These are phyloP conservation scores for Colletotrichum simmondsii DNA, from an alignment of 2,329 filamentous ascomycete genomes.

Conservation along the genomic window DNA sequence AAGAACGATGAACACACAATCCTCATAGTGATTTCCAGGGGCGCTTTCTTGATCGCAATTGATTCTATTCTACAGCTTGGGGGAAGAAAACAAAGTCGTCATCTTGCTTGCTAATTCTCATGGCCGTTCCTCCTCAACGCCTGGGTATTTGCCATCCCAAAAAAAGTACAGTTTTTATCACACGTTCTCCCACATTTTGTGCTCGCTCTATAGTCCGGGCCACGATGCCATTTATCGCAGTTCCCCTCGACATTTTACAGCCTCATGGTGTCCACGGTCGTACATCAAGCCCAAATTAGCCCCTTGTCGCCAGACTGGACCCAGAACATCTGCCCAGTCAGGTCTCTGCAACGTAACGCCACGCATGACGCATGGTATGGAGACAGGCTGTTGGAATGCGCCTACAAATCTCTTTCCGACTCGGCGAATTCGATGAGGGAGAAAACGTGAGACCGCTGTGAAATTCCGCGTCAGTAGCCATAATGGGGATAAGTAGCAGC, in stretches of 20 bases:
- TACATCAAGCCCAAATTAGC: background rate
- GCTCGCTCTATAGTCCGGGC: background rate
- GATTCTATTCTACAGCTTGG: background rate
- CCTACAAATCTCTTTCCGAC: slow-evolving; percentile 20
- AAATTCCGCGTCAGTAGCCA: background rate
- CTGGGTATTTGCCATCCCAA: slow-evolving; percentile 33
- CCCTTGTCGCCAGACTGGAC: background rate
- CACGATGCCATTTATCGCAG: background rate
- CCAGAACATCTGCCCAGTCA: background rate
- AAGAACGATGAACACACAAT: too few species aligned
- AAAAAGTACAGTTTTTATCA: slow-evolving; percentile 6
- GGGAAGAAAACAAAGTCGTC: background rate
- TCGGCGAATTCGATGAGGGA: slow-evolving; percentile 24
- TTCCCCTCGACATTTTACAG: background rate
- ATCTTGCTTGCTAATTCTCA: slow-evolving; percentile 3
- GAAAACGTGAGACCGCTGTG: slow-evolving; percentile 22
- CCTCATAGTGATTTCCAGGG: background rate
- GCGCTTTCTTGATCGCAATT: background rate
- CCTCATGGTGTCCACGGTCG: background rate
- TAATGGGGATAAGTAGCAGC: background rate
- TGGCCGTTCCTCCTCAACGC: slow-evolving; percentile 24
- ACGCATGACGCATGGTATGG: background rate
- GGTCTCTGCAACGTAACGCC: background rate
- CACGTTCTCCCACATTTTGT: background rate
- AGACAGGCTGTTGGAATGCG: background rate